Percentiles rank a stretch among this genome's conserved stretches.
Conservation (phyloP, 179 eudicot species). For the Amaranthus tricolor region DNA sequence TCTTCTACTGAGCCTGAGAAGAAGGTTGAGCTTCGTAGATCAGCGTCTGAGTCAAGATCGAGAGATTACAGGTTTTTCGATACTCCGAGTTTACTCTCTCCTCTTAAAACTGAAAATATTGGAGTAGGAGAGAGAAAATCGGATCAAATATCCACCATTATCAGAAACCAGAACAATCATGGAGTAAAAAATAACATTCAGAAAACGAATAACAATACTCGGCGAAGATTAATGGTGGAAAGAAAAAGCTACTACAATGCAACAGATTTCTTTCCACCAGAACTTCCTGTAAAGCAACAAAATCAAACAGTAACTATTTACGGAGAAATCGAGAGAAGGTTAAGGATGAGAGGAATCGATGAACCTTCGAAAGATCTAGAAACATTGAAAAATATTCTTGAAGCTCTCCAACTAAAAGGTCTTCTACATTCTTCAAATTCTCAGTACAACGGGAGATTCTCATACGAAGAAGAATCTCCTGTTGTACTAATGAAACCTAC, state of each 20-base stretch:
- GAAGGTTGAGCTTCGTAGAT: slow-evolving; percentile 68
- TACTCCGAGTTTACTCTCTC: slow-evolving; percentile 24
- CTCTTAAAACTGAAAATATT: slow-evolving; percentile 4
- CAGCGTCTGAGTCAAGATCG: slow-evolving; percentile 86
- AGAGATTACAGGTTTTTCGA: slow-evolving; percentile 56
- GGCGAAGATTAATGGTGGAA: slow-evolving; percentile 37
- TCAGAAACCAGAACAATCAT: not conserved
- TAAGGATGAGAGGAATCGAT: slow-evolving; percentile 83
- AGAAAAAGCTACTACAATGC: slow-evolving; percentile 58
- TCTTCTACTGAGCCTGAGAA: slow-evolving; percentile 27
- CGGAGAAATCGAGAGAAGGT: slow-evolving; percentile 65
- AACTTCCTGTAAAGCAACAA: not conserved
- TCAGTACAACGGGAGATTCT: slow-evolving; percentile 36
- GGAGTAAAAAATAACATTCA: not conserved
- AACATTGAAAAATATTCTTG: slow-evolving; percentile 76
- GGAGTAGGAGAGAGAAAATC: slow-evolving; percentile 23
- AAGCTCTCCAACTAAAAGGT: slow-evolving; percentile 87
- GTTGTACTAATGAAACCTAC: slow-evolving; percentile 29
- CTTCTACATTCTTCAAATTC: slow-evolving; percentile 49
- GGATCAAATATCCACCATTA: slow-evolving; percentile 21
- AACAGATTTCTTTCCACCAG: slow-evolving; percentile 61
- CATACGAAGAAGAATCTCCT: slow-evolving; percentile 44
- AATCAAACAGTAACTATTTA: slow-evolving; percentile 42
- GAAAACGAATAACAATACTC: slow-evolving; percentile 21
- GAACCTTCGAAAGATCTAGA: slow-evolving; percentile 75